phyloP scores from a whole-genome alignment of 139 green algal species.

The Chlorella sorokiniana region DNA sequence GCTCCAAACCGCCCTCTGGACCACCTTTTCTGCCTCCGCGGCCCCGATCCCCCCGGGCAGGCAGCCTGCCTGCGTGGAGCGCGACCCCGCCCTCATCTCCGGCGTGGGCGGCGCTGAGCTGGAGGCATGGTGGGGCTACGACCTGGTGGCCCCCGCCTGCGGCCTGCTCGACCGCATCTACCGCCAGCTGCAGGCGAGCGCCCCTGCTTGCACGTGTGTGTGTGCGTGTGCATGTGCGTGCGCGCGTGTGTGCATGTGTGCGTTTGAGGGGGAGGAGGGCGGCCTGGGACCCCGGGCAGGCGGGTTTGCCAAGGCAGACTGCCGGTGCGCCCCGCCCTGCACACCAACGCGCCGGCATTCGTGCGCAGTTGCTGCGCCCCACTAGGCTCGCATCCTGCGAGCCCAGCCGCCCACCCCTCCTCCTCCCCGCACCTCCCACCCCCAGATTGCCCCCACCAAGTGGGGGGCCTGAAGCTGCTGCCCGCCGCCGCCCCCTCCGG shows the following conservation, averaged over 20 bases:
- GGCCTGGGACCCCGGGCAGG: too few species aligned
- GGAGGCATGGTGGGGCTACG: slow-evolving; percentile 72
- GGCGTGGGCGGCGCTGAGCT: slow-evolving; percentile 29
- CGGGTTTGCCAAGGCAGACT: too few species aligned
- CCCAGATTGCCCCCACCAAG: slow-evolving; percentile 42
- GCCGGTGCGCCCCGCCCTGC: too few species aligned
- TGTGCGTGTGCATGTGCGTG: background rate
- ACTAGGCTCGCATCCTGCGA: too few species aligned
- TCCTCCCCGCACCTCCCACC: too few species aligned
- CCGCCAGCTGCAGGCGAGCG: slow-evolving; percentile 36
- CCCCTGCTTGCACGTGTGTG: slow-evolving; percentile 6
- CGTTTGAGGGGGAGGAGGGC: background rate
- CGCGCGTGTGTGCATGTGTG: background rate
- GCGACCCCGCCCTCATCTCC: slow-evolving; percentile 11
- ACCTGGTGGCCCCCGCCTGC: slow-evolving; percentile 52
- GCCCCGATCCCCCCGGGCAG: too few species aligned
- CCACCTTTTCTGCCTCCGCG: background rate
- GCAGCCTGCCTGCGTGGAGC: slow-evolving; percentile 14
- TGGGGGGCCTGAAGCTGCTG: slow-evolving; percentile 50
- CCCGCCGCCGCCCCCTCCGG: slow-evolving; percentile 28
- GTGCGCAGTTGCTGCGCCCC: too few species aligned
- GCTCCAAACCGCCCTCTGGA: background rate
- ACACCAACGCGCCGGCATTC: too few species aligned
- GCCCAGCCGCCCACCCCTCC: too few species aligned
- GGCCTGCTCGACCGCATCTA: slow-evolving; percentile 59